Conservation (phyloP, 2,329 filamentous ascomycete species). For the Lachnellula subtilissima region DNA sequence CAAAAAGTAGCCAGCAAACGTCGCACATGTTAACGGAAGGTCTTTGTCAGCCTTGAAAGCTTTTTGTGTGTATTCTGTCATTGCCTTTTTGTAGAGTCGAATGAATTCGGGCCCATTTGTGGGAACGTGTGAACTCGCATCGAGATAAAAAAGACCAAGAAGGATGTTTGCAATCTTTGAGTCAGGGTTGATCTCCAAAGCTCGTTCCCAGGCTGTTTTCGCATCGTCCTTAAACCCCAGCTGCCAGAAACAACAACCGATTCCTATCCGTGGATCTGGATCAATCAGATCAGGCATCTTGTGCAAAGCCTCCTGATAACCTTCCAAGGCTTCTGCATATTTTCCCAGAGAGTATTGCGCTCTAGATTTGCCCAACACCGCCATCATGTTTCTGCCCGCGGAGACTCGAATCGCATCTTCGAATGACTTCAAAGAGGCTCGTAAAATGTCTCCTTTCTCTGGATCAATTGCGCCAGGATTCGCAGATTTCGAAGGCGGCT, state of each 20-base stretch:
- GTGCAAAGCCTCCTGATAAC: constrained; percentile 81
- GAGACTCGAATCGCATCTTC: constrained; percentile 88
- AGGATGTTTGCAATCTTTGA: constrained; percentile 90
- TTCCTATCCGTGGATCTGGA: constrained; percentile 91
- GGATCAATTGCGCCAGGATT: constrained; percentile 61
- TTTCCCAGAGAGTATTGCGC: constrained; percentile 82
- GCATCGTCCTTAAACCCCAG: constrained; percentile 92
- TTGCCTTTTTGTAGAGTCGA: constrained; percentile 82
- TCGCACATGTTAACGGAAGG: constrained; percentile 81
- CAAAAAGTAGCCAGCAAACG: constrained; percentile 87
- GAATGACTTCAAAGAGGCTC: constrained; percentile 85
- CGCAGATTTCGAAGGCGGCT: constrained; percentile 65
- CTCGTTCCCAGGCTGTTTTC: constrained; percentile 82
- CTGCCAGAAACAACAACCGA: constrained; percentile 97
- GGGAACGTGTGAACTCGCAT: constrained; percentile 76
- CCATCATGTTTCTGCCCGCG: constrained; percentile 83
- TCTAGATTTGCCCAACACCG: constrained; percentile 82
- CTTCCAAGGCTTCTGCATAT: constrained; percentile 74
- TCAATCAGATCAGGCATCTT: constrained; percentile 86
- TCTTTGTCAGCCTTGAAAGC: constrained; percentile 92
- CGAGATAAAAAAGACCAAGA: constrained; percentile 83
- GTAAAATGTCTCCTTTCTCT: constrained; percentile 72
- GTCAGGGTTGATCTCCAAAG: constrained; percentile 72
- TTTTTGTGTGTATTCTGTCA: constrained; percentile 90
- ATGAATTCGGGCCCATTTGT: constrained; percentile 83